Evolutionary conservation across 2,329 filamentous ascomycete species (phyloP).

Genomic region (Nothophoma quercina): DNA sequence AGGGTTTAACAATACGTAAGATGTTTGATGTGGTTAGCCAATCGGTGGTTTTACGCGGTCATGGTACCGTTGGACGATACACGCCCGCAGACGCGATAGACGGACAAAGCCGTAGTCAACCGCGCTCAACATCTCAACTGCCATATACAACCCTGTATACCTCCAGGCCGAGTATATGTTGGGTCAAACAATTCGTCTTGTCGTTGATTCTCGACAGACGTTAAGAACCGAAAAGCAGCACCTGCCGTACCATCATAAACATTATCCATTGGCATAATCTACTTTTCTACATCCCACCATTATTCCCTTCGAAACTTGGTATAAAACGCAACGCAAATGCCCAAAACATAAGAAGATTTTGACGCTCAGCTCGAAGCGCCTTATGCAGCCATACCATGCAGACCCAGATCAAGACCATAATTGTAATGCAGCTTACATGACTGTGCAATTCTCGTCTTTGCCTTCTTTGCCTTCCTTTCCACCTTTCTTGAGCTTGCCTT

Average conservation of each 20-base stretch:
- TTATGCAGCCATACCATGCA: slow-evolving; percentile 31
- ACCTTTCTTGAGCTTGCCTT: slow-evolving; percentile 44
- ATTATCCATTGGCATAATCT: slow-evolving; percentile 10
- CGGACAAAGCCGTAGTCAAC: slow-evolving; percentile 19
- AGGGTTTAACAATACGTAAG: slow-evolving; percentile 30
- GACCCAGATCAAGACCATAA: slow-evolving; percentile 22
- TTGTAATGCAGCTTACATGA: slow-evolving; percentile 41
- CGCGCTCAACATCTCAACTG: neutral
- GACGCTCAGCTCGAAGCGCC: slow-evolving; percentile 23
- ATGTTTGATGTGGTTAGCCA: slow-evolving; percentile 21
- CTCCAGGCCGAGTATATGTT: neutral
- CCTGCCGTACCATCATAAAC: neutral
- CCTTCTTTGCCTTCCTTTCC: slow-evolving; percentile 24
- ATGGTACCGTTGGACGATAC: neutral
- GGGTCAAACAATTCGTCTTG: no score
- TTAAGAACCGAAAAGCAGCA: no score
- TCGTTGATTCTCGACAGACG: no score
- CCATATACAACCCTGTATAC: neutral
- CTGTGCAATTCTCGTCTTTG: slow-evolving; percentile 50
- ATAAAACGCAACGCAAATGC: slow-evolving; percentile 22
- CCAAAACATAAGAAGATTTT: slow-evolving; percentile 17
- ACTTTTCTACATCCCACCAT: slow-evolving; percentile 3
- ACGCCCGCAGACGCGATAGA: slow-evolving; percentile 10
- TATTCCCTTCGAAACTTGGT: slow-evolving; percentile 16
- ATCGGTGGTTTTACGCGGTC: slow-evolving; percentile 26